A percentile compares a stretch with the other conserved stretches of the same genome.
Conservation (phyloP, 345 rosid species). For the Eucalyptus erythrocorys region DNA sequence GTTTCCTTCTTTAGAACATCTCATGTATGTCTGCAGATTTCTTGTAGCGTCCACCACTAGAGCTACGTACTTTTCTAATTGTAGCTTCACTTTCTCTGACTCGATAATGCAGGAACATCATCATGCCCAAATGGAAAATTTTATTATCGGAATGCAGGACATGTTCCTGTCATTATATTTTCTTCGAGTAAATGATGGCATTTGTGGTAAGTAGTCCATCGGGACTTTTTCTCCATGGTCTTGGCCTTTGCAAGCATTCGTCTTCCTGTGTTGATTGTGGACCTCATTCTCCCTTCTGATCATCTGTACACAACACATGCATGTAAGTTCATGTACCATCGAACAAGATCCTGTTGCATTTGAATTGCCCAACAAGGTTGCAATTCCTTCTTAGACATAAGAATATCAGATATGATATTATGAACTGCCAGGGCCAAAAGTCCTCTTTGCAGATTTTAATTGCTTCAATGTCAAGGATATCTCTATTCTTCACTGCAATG, state of each 20-base stretch:
- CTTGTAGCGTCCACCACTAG: background rate
- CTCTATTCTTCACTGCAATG: background rate
- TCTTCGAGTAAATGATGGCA: constrained; percentile 94
- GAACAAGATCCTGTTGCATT: background rate
- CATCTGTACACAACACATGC: background rate
- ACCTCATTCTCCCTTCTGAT: background rate
- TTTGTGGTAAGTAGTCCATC: constrained; percentile 51
- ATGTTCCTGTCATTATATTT: constrained; percentile 44
- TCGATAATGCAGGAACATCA: constrained; percentile 55
- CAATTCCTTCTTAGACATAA: background rate
- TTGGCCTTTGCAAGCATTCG: background rate
- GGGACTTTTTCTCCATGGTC: background rate
- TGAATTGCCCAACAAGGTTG: background rate
- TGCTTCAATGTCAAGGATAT: background rate
- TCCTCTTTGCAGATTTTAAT: background rate
- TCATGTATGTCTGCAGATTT: background rate
- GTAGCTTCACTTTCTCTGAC: background rate
- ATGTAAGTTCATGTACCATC: background rate
- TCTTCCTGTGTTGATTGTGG: background rate
- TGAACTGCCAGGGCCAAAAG: background rate
- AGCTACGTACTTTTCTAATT: background rate
- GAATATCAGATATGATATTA: background rate
- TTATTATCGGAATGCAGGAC: constrained; percentile 77
- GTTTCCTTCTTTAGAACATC: background rate
- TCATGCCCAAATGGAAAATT: constrained; percentile 83